Evolutionary conservation across 116 monocot genomes (phyloP), one percentile per base, ranked within the genome.

Genomic region (Cymodocea nodosa): DNA sequence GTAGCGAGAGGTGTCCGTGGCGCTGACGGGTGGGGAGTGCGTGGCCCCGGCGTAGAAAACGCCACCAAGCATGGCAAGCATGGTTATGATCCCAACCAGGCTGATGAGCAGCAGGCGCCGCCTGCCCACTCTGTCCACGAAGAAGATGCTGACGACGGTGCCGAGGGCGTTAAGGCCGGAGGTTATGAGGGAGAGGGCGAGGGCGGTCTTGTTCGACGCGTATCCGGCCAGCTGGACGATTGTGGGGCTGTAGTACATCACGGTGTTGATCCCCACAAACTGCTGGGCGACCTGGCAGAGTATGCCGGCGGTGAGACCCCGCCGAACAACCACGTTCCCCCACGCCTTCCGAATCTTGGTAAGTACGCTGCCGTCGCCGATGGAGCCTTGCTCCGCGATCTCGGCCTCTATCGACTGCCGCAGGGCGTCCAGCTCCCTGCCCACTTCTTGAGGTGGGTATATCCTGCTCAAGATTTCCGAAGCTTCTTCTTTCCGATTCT

Each of bases 191-290:
- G 91, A 90, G 15, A 95, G 85, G 5, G 85, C 85, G 68, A 95
- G 66, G 14, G 95, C 95, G 4, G 87, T 90, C 35, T 76, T 83
- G 48, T 95, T 90, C 17, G 95, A 95, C 58, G 94, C 84, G 39
- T 76, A 94, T 15, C 94, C 94, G 0, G 93, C 93, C 18, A 93
- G 63, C 60, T 93, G 93, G 25, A 93, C 93, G 2, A 93, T 93
- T 0, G 89, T 93, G 15, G 93, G 93, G 60, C 89, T 89, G 77
- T 93, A 93, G 60, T 93, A 89, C 93, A 93, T 93, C 11, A 93
- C 93, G 4, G 93, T 89, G 74, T 93, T 93, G 62, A 93, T 93
- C 22, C 93, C 93, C 13, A 82, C 83, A 60, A 93, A 81, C 48
- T 93, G 93, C 23, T 93, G 93, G 48, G 83, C 83, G 7, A 89